A percentile compares a stretch with the other conserved stretches of the same genome.
Evolutionary conservation across 192 early-diverging fungal species (phyloP).

Genomic region (Chytriomyces sp.): DNA sequence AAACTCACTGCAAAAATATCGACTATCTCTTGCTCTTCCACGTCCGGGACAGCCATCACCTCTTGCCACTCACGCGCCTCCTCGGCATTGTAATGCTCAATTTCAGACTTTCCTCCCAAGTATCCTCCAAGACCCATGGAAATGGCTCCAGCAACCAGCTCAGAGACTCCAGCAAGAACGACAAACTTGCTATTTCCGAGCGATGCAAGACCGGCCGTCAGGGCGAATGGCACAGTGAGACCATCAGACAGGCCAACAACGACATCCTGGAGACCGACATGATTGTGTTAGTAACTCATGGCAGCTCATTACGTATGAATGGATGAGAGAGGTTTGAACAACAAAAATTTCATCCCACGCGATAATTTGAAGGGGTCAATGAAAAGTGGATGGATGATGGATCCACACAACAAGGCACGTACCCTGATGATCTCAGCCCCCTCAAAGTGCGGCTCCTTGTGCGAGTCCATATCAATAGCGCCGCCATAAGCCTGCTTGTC

Average conservation of each 20-base stretch:
- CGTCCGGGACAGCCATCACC: slow-evolving; percentile 49
- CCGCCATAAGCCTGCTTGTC: neutral
- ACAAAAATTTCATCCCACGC: neutral
- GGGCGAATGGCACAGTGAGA: slow-evolving; percentile 62
- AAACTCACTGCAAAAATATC: slow-evolving; percentile 52
- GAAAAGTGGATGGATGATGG: no score
- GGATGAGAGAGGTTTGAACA: neutral
- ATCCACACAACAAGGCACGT: no score
- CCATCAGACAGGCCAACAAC: slow-evolving; percentile 39
- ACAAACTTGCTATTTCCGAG: slow-evolving; percentile 54
- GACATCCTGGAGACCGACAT: neutral
- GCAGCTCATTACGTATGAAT: slow-evolving; percentile 15
- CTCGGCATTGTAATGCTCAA: slow-evolving; percentile 64
- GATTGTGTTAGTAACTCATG: slow-evolving; percentile 32
- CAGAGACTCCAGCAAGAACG: slow-evolving; percentile 59
- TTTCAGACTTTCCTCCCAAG: slow-evolving; percentile 57
- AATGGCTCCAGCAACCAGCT: slow-evolving; percentile 59
- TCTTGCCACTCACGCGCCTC: slow-evolving; percentile 54
- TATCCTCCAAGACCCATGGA: slow-evolving; percentile 69
- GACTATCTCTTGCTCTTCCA: slow-evolving; percentile 59
- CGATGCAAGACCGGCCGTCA: slow-evolving; percentile 62
- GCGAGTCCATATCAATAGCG: slow-evolving; percentile 1
- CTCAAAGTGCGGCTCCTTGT: slow-evolving; percentile 37
- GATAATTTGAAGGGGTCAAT: no score
- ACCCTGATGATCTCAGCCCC: slow-evolving; percentile 31